Conservation (phyloP, 805 yeast species). For the Sugiyamaella boreocaroliniensis region DNA sequence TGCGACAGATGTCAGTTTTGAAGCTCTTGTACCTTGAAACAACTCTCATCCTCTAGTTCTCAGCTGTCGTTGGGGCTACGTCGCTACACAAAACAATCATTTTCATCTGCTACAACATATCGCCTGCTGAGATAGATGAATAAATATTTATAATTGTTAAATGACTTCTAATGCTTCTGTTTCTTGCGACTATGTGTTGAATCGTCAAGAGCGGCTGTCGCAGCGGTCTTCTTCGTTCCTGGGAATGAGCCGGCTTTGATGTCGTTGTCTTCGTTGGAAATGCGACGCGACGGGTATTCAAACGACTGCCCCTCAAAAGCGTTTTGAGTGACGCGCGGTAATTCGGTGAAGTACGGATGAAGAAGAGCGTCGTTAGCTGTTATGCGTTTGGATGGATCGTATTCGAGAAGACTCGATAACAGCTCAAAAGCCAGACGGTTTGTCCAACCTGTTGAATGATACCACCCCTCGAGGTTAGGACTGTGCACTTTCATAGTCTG, state of each 20-base stretch:
- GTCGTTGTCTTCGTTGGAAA: conserved; percentile 81
- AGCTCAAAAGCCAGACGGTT: conserved; percentile 63
- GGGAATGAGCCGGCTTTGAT: conserved; percentile 39
- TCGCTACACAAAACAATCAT: too few relatives aligned
- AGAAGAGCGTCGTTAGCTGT: conserved; percentile 71
- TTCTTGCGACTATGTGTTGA: conserved; percentile 20
- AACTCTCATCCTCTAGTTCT: too few relatives aligned
- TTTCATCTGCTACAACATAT: too few relatives aligned
- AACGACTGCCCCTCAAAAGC: conserved; percentile 71
- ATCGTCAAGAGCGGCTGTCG: conserved; percentile 16
- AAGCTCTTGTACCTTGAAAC: too few relatives aligned
- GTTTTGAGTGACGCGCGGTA: conserved; percentile 60
- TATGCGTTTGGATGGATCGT: conserved; percentile 74
- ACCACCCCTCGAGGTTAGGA: conserved; percentile 75
- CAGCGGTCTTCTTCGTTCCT: conserved; percentile 28
- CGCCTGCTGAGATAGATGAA: too few relatives aligned
- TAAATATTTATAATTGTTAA: background rate
- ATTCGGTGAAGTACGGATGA: conserved; percentile 72
- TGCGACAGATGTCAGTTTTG: too few relatives aligned
- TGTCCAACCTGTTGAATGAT: conserved; percentile 69
- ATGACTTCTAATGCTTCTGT: conserved; percentile 16
- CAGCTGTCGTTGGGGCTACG: too few relatives aligned
- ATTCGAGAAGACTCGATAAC: conserved; percentile 57
- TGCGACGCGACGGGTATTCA: conserved; percentile 79
- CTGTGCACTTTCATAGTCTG: conserved; percentile 53